Base-by-base conservation (phyloP, 2,329 filamentous ascomycete species). In the Cercospora sp. region DNA sequence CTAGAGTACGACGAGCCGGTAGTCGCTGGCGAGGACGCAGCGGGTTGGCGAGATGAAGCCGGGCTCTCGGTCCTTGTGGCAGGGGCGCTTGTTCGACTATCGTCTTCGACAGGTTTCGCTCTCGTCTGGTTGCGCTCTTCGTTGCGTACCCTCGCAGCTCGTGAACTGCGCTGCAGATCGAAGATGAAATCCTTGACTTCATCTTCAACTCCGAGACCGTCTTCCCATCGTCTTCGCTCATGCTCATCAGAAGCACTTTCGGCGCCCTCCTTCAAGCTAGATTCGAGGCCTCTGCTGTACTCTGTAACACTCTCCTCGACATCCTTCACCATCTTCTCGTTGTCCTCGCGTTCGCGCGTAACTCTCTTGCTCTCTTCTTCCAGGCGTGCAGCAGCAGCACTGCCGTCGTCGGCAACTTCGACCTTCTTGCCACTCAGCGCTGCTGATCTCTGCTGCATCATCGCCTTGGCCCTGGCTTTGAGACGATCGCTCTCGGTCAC, bases 121-220 rank as follows among this genome's bases (percentile, higher is more conserved):
- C 65, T 61, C 34, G 72, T 66, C 37, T 66, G 69, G 6, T 70
- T 40, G 61, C 71, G 73, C 81, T 89, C 87, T 77, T 89, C 85
- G 71, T 86, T 87, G 63, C 88, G 83, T 67, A 96, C 82, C 68
- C 90, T 89, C 63, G 92, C 85, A 71, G 92, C 86, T 72, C 93
- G 89, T 79, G 93, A 96, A 70, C 90, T 91, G 69, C 94, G 89
- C 79, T 97, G 94, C 63, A 99, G 83, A 74, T 98, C 95, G 78
- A 95, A 98, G 78, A 99, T 99, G 80, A 99, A 98, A 77, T 99
- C 95, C 76, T 93, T 92, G 70, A 98, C 91, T 76, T 97, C 93
- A 76, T 99, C 94, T 78, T 99, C 95, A 30, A 99, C 95, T 30
- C 95, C 95, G 43, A 99, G 85, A 9, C 89, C 95, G 80, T 99